phyloP scores from a whole-genome alignment of 768 basidiomycete genomes.

The Phylloporus sp. region DNA sequence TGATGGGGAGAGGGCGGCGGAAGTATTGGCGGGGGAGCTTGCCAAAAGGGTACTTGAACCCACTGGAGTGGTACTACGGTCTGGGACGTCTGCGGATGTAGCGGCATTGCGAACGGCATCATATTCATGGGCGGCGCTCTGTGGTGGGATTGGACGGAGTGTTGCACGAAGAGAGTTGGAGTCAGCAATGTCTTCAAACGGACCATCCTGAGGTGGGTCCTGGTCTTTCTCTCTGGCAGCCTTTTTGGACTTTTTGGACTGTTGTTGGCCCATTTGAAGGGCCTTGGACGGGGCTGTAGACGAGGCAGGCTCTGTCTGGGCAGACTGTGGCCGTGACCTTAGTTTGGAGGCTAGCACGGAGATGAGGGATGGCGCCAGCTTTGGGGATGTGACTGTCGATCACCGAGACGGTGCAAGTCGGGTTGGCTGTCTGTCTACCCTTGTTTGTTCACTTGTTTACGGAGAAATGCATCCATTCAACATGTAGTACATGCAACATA shows the following conservation, averaged over 20 bases:
- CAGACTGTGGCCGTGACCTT: constrained; percentile 70
- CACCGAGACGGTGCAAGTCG: constrained; percentile 26
- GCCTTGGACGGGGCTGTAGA: constrained; percentile 35
- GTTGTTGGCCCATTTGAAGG: constrained; percentile 75
- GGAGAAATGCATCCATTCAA: constrained; percentile 8
- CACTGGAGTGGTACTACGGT: constrained; percentile 30
- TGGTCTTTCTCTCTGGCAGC: constrained; percentile 65
- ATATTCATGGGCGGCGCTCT: constrained; percentile 36
- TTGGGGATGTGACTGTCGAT: constrained; percentile 38
- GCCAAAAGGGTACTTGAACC: constrained; percentile 41
- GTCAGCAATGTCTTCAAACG: constrained; percentile 38
- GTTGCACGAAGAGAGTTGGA: constrained; percentile 42
- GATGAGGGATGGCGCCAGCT: constrained; percentile 80
- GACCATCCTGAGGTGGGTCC: constrained; percentile 42
- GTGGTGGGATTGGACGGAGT: constrained; percentile 37
- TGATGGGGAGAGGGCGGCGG: constrained; percentile 37
- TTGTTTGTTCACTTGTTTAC: constrained; percentile 36
- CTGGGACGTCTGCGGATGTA: constrained; percentile 32
- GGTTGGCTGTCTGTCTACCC: constrained; percentile 25
- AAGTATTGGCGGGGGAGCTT: constrained; percentile 27
- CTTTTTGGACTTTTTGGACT: constrained; percentile 79
- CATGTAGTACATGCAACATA: constrained; percentile 23
- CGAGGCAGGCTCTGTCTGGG: constrained; percentile 61
- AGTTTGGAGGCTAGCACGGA: constrained; percentile 71
- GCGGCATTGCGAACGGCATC: constrained; percentile 31